These are phyloP conservation scores for Ogataea parapolymorpha DNA, from an alignment of 805 yeast genomes.

Conservation along the genomic window DNA sequence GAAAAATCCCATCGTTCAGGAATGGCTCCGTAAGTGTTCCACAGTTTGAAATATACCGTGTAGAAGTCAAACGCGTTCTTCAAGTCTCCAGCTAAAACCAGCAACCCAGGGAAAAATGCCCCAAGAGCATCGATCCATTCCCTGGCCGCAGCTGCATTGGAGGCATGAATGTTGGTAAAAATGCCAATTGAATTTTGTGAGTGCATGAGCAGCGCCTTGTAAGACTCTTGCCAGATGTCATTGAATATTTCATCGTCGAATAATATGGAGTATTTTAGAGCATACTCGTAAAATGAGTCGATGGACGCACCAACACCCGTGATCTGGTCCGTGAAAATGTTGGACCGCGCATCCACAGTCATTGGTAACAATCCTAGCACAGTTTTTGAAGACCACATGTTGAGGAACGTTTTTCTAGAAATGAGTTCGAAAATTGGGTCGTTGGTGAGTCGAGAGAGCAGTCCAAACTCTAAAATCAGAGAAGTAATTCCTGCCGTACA, in stretches of 20 bases:
- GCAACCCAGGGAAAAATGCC: slow-evolving; percentile 87
- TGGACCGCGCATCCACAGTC: slow-evolving; percentile 50
- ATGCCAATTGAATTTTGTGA: slow-evolving; percentile 34
- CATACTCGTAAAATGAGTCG: slow-evolving; percentile 88
- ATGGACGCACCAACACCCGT: slow-evolving; percentile 90
- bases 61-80: slow-evolving; percentile 62
- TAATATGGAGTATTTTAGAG: slow-evolving; percentile 70
- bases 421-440: slow-evolving; percentile 65
- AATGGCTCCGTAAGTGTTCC: slow-evolving; percentile 75
- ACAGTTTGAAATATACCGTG: slow-evolving; percentile 62
- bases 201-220: slow-evolving; percentile 54
- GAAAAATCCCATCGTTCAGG: slow-evolving; percentile 83
- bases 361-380: slow-evolving; percentile 67
- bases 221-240: slow-evolving; percentile 58
- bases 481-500: slow-evolving; percentile 88
- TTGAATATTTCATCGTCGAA: slow-evolving; percentile 57
- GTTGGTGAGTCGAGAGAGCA: slow-evolving; percentile 71
- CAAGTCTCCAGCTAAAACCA: slow-evolving; percentile 74
- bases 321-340: slow-evolving; percentile 51
- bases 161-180: slow-evolving; percentile 53
- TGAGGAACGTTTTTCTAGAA: slow-evolving; percentile 60
- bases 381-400: slow-evolving; percentile 67
- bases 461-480: slow-evolving; percentile 74
- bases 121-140: slow-evolving; percentile 83
- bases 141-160: slow-evolving; percentile 46